Evolutionary conservation across 768 basidiomycete genomes (phyloP), one percentile per base, ranked within the genome.

Genomic region (Termitomyces sp.): DNA sequence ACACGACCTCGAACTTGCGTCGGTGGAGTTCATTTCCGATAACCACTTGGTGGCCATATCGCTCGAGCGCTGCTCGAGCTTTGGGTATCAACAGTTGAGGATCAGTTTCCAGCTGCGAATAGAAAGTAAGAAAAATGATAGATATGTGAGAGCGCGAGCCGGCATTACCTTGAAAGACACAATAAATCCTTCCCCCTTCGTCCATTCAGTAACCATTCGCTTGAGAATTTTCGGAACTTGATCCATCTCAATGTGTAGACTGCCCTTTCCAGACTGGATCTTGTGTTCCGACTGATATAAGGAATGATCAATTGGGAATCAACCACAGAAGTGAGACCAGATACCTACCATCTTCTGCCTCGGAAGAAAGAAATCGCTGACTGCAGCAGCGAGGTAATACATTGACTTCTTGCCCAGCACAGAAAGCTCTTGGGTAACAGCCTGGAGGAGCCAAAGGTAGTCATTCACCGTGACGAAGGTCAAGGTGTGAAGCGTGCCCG

Each of bases 341-440:
- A 44, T 31, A 76, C 86, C 57, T 56, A 92, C 96, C 86, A 98
- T 83, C 68, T 84, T 89, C 65, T 95, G 89, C 53, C 84, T 79
- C 0, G 96, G 97, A 31, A 99, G 74, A 78, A 96, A 99, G 69
- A 99, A 99, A 70, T 99, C 97, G 70, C 91, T 94, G 45, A 98
- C 97, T 5, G 97, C 97, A 0, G 96, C 95, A 22, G 97, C 97
- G 48, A 99, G 86, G 67, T 98, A 99, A 72, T 93, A 99, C 85
- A 99, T 81, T 4, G 88, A 86, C 46, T 76, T 79, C 50, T 89
- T 71, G 2, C 89, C 82, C 9, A 95, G 66, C 0, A 78, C 68
- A 9, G 82, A 81, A 68, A 98, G 81, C 57, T 90, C 89, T 57
- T 89, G 81, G 62, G 88, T 88, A 35, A 96, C 76, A 1, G 88